Base-by-base conservation (phyloP, 495 filamentous ascomycete species). In the Hypoxylon rickii region DNA sequence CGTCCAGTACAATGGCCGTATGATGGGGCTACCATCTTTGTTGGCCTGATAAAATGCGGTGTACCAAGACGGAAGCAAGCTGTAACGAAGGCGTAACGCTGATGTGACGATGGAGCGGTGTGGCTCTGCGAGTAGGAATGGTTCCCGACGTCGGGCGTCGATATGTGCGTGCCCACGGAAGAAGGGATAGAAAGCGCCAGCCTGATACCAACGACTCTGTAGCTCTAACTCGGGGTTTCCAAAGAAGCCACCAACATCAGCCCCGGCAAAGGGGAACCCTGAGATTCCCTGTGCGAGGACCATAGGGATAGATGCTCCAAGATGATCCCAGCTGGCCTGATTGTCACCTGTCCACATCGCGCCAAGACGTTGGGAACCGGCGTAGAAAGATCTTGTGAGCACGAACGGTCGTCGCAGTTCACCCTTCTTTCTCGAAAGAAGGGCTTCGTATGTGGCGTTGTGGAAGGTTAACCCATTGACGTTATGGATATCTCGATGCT, bases 281-380 rank as follows among this genome's bases (percentile, higher is more conserved):
- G 89, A 82, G 64, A 98, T 92, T 29, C 92, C 92, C 51, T 96
- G 88, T 72, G 85, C 89, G 38, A 98, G 79, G 40, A 97, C 76
- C 94, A 98, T 97, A 16, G 94, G 92, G 44, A 98, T 80, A 1
- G 89, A 84, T 4, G 85, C 86, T 16, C 83, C 84, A 22, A 98
- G 83, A 67, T 97, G 92, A n/a, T 84, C 83, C 94, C 94, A 98
- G 19, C 80, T 84, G 4, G 94, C 94, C 64, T 90, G 87, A 74
- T 97, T 98, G 69, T 98, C 94, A 48, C 94, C 94, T 16, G 94
- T 98, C 94, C 94, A 97, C 90, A 96, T 96, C 45, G 94, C 94
- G 44, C 89, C 88, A 33, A 88, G 74, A 46, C 94, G 86, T 71
- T 98, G 94, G 44, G 87, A 88, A 37, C 94, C 94, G 11, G 92